Evolutionary conservation across 2,329 filamentous ascomycete species (phyloP).

Genomic region (Diplodia scrobiculata): DNA sequence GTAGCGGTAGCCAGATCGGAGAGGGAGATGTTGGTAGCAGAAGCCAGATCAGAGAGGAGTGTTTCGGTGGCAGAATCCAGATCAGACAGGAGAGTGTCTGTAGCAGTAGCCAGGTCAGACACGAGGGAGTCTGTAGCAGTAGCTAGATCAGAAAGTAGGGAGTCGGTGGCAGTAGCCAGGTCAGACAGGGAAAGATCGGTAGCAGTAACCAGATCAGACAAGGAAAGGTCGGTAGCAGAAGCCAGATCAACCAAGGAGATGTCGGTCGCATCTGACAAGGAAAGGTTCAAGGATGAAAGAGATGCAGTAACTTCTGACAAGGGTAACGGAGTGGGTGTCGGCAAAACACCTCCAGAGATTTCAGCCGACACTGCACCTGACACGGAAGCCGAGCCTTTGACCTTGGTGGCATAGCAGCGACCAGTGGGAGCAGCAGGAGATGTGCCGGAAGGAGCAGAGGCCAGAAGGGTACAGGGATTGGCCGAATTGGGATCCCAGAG

Average conservation of each 20-base stretch:
- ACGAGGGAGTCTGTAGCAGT: background rate
- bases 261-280: background rate
- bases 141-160: background rate
- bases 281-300: background rate
- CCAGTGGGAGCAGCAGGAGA: constrained; percentile 1
- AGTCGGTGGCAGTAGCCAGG: background rate
- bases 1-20: background rate
- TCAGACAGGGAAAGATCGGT: background rate
- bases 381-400: background rate
- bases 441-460: background rate
- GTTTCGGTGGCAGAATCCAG: no score
- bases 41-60: no score
- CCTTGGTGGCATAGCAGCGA: constrained; percentile 7
- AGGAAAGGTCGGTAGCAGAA: background rate
- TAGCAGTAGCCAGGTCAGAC: background rate
- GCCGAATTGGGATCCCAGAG: constrained; percentile 6
- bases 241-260: background rate
- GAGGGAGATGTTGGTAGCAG: background rate
- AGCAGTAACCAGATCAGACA: background rate
- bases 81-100: background rate
- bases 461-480: constrained; percentile 3
- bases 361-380: background rate
- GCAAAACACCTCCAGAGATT: background rate
- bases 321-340: background rate
- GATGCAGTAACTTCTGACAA: background rate